A percentile compares a stretch with the other conserved stretches of the same genome.
Conservation (phyloP, 352 stramenopile genomes). For the Globisporangium apiculatum region DNA sequence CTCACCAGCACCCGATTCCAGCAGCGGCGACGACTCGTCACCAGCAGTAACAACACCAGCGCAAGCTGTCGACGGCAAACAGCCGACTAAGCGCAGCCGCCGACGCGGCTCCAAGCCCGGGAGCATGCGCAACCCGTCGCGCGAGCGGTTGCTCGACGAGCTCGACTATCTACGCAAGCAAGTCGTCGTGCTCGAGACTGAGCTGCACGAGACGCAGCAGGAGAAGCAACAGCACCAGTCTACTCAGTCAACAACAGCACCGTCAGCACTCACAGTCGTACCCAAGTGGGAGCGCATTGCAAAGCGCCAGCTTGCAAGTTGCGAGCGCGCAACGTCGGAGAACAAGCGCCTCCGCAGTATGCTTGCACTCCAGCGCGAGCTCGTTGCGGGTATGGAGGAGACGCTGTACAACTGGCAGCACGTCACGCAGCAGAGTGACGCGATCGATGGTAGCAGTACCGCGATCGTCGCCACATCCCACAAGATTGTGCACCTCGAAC, state of each 20-base stretch:
- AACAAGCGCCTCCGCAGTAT: slow-evolving; percentile 10
- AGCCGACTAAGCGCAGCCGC: background rate
- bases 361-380: slow-evolving; percentile 6
- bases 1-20: no score
- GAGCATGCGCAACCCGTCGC: slow-evolving; percentile 10
- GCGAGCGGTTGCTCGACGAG: slow-evolving; percentile 18
- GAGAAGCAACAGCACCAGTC: no score
- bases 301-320: slow-evolving; percentile 4
- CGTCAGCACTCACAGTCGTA: background rate
- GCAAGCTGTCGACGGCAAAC: background rate
- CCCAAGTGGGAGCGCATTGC: slow-evolving; percentile 9
- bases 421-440: background rate
- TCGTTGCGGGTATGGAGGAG: slow-evolving; percentile 7
- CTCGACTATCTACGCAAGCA: slow-evolving; percentile 16
- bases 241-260: no score
- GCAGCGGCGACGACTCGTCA: background rate
- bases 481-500: slow-evolving; percentile 6
- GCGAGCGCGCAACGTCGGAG: background rate
- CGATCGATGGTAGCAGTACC: background rate
- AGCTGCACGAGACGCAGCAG: slow-evolving; percentile 8
- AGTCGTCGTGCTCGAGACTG: slow-evolving; percentile 14
- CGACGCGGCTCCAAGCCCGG: slow-evolving; percentile 5
- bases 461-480: no score
- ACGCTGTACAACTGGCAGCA: slow-evolving; percentile 7
- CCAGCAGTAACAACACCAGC: background rate